phyloP scores from a whole-genome alignment of 1,139 yeast genomes.

The Scheffersomyces stambukii region DNA sequence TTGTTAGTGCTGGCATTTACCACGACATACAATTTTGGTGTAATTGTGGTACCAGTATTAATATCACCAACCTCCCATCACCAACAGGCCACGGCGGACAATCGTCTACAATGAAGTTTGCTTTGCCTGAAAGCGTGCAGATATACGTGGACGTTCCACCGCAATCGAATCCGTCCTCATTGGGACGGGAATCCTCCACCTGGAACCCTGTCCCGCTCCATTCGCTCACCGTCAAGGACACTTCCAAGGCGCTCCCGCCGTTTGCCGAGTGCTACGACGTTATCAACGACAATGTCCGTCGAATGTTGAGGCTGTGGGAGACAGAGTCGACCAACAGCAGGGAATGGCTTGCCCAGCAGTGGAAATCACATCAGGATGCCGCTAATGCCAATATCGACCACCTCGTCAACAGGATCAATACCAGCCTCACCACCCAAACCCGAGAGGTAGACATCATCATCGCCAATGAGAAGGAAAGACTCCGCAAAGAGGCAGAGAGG shows the following conservation, averaged over 20 bases:
- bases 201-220: too few species aligned
- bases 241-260: constrained; percentile 2
- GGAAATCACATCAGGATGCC: constrained; percentile 1
- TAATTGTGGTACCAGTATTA: background rate
- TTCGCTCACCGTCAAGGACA: background rate
- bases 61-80: background rate
- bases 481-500: constrained; percentile 12
- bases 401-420: constrained; percentile 4
- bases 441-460: constrained; percentile 16
- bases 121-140: constrained; percentile 22
- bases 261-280: constrained; percentile 6
- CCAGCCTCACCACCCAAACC: constrained; percentile 13
- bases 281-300: constrained; percentile 5
- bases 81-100: background rate
- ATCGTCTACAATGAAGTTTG: constrained; percentile 18
- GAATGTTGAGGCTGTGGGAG: constrained; percentile 1
- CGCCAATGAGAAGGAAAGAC: constrained; percentile 14
- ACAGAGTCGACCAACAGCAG: constrained; percentile 1
- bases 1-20: too few species aligned
- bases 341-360: constrained; percentile 1
- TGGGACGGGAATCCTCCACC: background rate
- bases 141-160: constrained; percentile 12
- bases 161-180: background rate
- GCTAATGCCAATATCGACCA: constrained; percentile 6
- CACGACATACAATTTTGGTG: too few species aligned